Evolutionary conservation across 805 yeast species (phyloP), one percentile per base, ranked within the genome.

Genomic region (Jamesozyma piceae): DNA sequence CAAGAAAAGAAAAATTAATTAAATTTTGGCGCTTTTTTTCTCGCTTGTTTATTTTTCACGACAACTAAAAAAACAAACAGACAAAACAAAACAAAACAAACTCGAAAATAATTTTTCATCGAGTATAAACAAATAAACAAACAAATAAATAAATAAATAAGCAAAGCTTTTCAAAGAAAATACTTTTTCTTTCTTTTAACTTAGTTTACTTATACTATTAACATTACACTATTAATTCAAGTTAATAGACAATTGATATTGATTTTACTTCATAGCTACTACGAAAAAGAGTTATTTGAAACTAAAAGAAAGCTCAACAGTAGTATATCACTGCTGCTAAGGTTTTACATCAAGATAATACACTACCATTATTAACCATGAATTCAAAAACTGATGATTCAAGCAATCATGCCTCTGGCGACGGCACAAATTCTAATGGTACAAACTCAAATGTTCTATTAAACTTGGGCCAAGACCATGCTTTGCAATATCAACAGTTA

Each of bases 401-500:
- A 9, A 22, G 4, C 6, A 24, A 21, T 29, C 37, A 43, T 11
- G 10, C 31, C 15, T 9, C 22, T 24, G 19, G 15, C 14, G 20
- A 17, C 31, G 29, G 10, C 26, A 5, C 13, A 13, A 28, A 29
- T 20, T 14, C 31, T 24, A 29, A 11, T 4, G 13, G 17, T 14
- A 21, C 27, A 18, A 42, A 38, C 30, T 26, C 18, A 17, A 15
- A 19, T 4, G 31, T 18, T 11, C 29, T 21, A 5, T 18, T 41
- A 31, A n/a, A 37, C 20, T 17, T 34, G n/a, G 17, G 36, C 22
- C 37, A 33, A 19, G 54, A 51, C 39, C 58, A 55, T 30, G 52
- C 53, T 29, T 34, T 57, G 42, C 56, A 54, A 33, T 57, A 52
- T 29, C 60, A 54, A 30, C 55, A 49, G 33, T 35, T 50, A 13